phyloP scores from a whole-genome alignment of 2,329 filamentous ascomycete species.

The Neofusicoccum ribis region DNA sequence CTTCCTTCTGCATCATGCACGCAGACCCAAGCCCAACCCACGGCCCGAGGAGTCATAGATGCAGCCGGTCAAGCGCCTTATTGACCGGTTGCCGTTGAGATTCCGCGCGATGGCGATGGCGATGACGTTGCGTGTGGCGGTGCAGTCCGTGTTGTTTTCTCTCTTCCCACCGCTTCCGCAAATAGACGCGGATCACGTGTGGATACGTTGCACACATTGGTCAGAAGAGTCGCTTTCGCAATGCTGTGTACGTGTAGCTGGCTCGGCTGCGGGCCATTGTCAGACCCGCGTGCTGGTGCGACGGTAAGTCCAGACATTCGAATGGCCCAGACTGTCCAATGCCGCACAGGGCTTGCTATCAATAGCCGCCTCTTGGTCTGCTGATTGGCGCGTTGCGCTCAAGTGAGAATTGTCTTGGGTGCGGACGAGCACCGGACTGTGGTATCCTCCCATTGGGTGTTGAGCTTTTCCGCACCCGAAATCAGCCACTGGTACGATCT shows the following conservation, averaged over 20 bases:
- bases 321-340: background rate
- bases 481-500: background rate
- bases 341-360: slow-evolving; percentile 9
- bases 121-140: slow-evolving; percentile 13
- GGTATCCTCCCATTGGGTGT: background rate
- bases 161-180: background rate
- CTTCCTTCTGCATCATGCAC: slow-evolving; percentile 2
- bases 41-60: slow-evolving; percentile 13
- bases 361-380: slow-evolving; percentile 2
- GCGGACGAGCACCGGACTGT: background rate
- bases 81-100: slow-evolving; percentile 14
- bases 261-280: slow-evolving; percentile 6
- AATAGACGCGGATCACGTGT: slow-evolving; percentile 2
- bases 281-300: slow-evolving; percentile 12
- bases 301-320: slow-evolving; percentile 5
- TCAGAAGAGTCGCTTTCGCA: background rate
- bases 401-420: background rate
- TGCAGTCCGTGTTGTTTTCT: slow-evolving; percentile 1
- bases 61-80: slow-evolving; percentile 9
- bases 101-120: background rate
- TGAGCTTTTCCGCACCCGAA: background rate
- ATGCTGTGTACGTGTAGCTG: background rate
- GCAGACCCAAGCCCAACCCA: slow-evolving; percentile 6
- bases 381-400: background rate
- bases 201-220: slow-evolving; percentile 3